Evolutionary conservation across 164 flowering plant species (phyloP).

Genomic region (Chimonanthus salicifolius): DNA sequence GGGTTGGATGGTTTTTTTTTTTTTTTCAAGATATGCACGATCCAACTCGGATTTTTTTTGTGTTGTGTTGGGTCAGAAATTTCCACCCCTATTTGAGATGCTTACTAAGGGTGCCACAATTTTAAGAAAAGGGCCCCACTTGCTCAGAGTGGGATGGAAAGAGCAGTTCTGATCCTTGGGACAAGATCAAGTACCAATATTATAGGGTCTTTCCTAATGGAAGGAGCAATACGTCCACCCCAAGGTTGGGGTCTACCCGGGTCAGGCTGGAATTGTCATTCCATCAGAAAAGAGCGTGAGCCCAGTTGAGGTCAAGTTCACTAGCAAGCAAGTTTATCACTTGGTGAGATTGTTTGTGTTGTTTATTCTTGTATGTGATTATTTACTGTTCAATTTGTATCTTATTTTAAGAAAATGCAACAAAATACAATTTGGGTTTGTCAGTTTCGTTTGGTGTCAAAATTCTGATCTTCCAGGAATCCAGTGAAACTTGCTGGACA

Average conservation of each 20-base stretch:
- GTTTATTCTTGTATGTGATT: conserved; percentile 4
- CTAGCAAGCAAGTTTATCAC: conserved; percentile 81
- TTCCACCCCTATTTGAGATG: too few species aligned
- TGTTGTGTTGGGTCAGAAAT: too few species aligned
- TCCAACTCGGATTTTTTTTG: too few species aligned
- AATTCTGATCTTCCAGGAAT: too few species aligned
- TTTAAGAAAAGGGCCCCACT: conserved; percentile 76
- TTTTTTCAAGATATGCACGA: too few species aligned
- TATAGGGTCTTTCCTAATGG: conserved; percentile 97
- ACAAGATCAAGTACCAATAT: conserved; percentile 96
- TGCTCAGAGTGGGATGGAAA: conserved; percentile 82
- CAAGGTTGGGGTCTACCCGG: conserved; percentile 96
- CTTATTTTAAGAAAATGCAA: too few species aligned
- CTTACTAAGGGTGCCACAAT: conserved; percentile 68
- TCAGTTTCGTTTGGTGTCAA: too few species aligned
- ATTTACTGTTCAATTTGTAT: conserved; percentile 3
- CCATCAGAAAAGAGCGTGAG: conserved; percentile 68
- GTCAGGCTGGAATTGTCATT: conserved; percentile 88
- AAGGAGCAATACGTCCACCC: conserved; percentile 94
- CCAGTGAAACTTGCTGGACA: too few species aligned
- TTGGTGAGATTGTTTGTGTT: conserved; percentile 26
- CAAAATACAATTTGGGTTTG: too few species aligned
- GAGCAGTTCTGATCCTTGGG: conserved; percentile 95
- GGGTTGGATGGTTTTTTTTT: too few species aligned
- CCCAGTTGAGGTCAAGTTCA: conserved; percentile 92